Evolutionary conservation across 768 basidiomycete species (phyloP).

Genomic region (Kwoniella mangroviensis): DNA sequence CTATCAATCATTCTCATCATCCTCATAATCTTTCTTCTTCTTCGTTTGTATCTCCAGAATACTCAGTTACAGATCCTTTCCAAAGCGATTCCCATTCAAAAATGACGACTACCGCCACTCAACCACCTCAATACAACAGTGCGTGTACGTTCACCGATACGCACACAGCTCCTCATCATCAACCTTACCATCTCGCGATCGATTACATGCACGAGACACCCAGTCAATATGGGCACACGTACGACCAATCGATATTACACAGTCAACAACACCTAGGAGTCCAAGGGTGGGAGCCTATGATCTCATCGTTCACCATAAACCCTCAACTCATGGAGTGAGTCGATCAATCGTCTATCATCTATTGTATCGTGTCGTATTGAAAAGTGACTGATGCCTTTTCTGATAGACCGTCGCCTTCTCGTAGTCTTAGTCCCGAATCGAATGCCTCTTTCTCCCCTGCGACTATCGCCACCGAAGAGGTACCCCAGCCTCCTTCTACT

Average conservation of each 20-base stretch:
- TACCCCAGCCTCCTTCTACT: neutral
- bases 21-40: neutral
- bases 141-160: neutral
- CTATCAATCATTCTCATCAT: neutral
- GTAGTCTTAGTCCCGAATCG: slow-evolving; percentile 18
- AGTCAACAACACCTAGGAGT: slow-evolving; percentile 10
- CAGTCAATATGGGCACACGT: neutral
- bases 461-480: neutral
- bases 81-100: neutral
- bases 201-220: slow-evolving; percentile 4
- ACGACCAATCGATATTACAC: neutral
- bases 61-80: neutral
- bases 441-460: neutral
- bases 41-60: neutral
- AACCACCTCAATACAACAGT: neutral
- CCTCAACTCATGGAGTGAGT: slow-evolving; percentile 25
- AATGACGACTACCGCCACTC: slow-evolving; percentile 5
- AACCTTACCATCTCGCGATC: slow-evolving; percentile 3
- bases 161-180: neutral
- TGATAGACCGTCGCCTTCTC: slow-evolving; percentile 7
- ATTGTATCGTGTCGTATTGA: too few relatives aligned
- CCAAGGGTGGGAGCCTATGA: slow-evolving; percentile 10
- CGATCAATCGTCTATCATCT: neutral
- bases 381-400: neutral
- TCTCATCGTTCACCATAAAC: slow-evolving; percentile 4